A percentile compares a stretch with the other conserved stretches of the same genome.
Evolutionary conservation across 2,329 filamentous ascomycete species (phyloP).

Genomic region (Aspergillus pseudonomiae): DNA sequence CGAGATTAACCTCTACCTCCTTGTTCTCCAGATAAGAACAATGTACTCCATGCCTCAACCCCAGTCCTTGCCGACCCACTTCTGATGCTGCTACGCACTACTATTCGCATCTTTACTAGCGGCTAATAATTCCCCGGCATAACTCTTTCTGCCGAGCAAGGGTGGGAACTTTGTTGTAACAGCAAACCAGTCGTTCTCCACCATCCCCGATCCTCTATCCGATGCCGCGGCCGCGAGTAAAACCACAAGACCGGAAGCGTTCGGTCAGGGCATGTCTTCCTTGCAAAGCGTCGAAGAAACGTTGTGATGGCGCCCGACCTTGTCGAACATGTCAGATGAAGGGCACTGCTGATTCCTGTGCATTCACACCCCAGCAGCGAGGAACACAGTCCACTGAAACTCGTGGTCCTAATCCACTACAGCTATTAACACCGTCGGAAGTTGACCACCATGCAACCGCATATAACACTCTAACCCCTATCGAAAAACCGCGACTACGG

Average conservation of each 20-base stretch:
- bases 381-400: background rate
- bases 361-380: slow-evolving; percentile 33
- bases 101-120: background rate
- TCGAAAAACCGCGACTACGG: background rate
- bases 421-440: background rate
- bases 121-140: background rate
- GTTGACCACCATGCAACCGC: background rate
- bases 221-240: slow-evolving; percentile 59
- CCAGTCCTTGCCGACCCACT: background rate
- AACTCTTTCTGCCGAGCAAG: background rate
- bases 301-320: slow-evolving; percentile 54
- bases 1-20: background rate
- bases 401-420: background rate
- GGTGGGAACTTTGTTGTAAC: background rate
- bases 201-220: background rate
- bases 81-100: background rate
- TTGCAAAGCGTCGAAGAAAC: slow-evolving; percentile 56
- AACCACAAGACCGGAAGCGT: slow-evolving; percentile 52
- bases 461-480: background rate
- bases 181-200: background rate
- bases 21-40: background rate
- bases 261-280: slow-evolving; percentile 53
- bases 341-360: slow-evolving; percentile 45
- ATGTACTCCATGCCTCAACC: background rate
- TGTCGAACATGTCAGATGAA: slow-evolving; percentile 53